Evolutionary conservation across 2,329 filamentous ascomycete genomes (phyloP), one percentile per base, ranked within the genome.

Genomic region (Penicillium paneum): DNA sequence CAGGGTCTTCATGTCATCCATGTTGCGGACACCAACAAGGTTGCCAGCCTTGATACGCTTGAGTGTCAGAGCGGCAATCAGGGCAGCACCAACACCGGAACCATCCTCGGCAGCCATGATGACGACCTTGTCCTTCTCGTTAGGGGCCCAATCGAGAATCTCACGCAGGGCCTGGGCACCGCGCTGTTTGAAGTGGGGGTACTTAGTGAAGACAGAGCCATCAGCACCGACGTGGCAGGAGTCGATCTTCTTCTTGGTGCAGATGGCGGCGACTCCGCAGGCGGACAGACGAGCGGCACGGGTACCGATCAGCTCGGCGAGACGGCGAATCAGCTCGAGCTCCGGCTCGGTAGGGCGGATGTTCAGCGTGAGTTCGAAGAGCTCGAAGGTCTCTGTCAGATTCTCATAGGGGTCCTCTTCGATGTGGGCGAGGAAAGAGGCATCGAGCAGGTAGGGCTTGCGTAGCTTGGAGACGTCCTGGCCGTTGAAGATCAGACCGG

Each of bases 201-300:
- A 99, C 75, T 97, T 97, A 82, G 96, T 97, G 80, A 99, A 99
- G 51, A 99, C 93, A 17, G 90, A 96, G 35, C 94, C 94, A 71
- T 99, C 94, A 48, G 94, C 94, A 66, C 94, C 94, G 39, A 99
- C 94, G 74, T 97, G 94, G 79, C 90, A 96, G 35, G 83, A 82
- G 69, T 88, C 78, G 75, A 92, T 93, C 64, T 84, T 83, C 83
- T 97, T 97, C 86, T 97, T 97, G 78, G 88, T 95, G 83, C 89
- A 91, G 69, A 99, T 97, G 55, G 93, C 94, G 12, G 93, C 91
- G 51, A 99, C 90, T 76, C 94, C 94, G 69, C 94, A 97, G 26
- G 93, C 87, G 15, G 92, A 96, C 49, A 99, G 84, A 58, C 94
- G 90, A 43, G 94, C 94, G 29, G 92, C 91, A 58, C 94, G 91